These are phyloP conservation scores for Remersonia thermophila DNA, from an alignment of 2,329 filamentous ascomycete species.

Conservation along the genomic window DNA sequence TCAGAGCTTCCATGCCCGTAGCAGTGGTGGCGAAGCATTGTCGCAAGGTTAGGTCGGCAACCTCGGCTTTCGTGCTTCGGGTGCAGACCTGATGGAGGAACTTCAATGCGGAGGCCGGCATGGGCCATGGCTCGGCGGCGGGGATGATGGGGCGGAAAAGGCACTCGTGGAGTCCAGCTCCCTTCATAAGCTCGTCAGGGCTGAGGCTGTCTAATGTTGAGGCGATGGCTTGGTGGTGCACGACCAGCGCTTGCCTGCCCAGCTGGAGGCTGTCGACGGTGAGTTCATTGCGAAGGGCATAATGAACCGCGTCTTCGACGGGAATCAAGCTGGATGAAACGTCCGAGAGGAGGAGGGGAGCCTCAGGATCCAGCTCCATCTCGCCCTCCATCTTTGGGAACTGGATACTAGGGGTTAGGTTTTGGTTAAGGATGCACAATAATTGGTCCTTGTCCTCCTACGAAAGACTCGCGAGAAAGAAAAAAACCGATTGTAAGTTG, in stretches of 20 bases:
- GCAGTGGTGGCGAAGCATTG: slow-evolving; percentile 8
- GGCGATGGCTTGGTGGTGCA: slow-evolving; percentile 5
- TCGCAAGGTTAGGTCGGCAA: slow-evolving; percentile 5
- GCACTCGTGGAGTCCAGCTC: slow-evolving; percentile 11
- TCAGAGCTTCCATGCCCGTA: slow-evolving; percentile 1
- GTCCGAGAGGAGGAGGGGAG: slow-evolving; percentile 9
- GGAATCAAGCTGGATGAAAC: slow-evolving; percentile 5
- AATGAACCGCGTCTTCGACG: slow-evolving; percentile 9
- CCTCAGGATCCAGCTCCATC: slow-evolving; percentile 10
- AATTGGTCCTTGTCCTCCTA: too few relatives aligned
- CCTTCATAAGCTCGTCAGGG: slow-evolving; percentile 9
- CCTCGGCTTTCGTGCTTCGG: slow-evolving; percentile 3
- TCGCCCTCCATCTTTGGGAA: too few relatives aligned
- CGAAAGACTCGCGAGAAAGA: too few relatives aligned
- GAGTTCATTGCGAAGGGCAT: slow-evolving; percentile 13
- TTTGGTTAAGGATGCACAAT: too few relatives aligned
- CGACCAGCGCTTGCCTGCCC: slow-evolving; percentile 8
- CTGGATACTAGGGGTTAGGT: too few relatives aligned
- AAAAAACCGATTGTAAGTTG: too few relatives aligned
- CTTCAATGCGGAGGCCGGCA: slow-evolving; percentile 7
- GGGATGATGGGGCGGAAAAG: slow-evolving; percentile 14
- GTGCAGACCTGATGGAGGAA: slow-evolving; percentile 11
- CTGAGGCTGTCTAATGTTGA: slow-evolving; percentile 4
- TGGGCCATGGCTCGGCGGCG: slow-evolving; percentile 11
- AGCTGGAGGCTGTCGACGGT: slow-evolving; percentile 11